Base-by-base conservation (phyloP, 208 protist genomes). In the Trypanosoma theileri region DNA sequence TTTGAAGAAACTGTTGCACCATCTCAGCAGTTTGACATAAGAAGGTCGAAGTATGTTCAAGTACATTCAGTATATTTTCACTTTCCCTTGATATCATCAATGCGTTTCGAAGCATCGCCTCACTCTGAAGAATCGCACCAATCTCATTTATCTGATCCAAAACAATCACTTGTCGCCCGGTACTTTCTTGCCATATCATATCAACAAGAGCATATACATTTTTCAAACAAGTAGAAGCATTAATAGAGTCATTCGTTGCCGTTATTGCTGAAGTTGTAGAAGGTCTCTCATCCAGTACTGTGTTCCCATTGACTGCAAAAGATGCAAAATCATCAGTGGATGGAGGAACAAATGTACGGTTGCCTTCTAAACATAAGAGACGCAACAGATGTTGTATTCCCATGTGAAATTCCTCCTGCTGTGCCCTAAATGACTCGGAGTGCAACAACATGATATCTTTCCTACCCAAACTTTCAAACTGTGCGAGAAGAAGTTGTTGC, bases 401-500 rank as follows among this genome's bases (percentile, higher is more conserved):
- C 53, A 9, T 69, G 11, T 41, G 52, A 40, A 26, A 60, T 31
- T 42, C 22, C 22, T 54, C 53, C 7, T 24, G 12, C 6, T 0
- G 11, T 21, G 6, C 51, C 22, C n/a, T 35, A 51, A 40, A 60
- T 28, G 44, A 14, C 22, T 69, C 53, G 6, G 45, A 6, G 13
- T 70, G 26, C 0, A 3, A 22, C 12, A 70, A 42, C 57, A 62
- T 48, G 24, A 63, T 63, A 48, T 70, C 65, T 11, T 31, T 63
- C 21, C 65, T 4, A 56, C 24, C 45, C 26, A 70, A 46, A 21
- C 56, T 56, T 56, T 70, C 65, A 45, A 70, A 70, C 26, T 70
- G 65, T 24, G 56, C 65, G 12, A 70, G 56, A 17, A 70, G 0
- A 22, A 70, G 55, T 21, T 70, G 65, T 35, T 61, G 44, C 56